Base-by-base conservation (phyloP, 202 grass and related monocot species). In the Setaria italica region DNA sequence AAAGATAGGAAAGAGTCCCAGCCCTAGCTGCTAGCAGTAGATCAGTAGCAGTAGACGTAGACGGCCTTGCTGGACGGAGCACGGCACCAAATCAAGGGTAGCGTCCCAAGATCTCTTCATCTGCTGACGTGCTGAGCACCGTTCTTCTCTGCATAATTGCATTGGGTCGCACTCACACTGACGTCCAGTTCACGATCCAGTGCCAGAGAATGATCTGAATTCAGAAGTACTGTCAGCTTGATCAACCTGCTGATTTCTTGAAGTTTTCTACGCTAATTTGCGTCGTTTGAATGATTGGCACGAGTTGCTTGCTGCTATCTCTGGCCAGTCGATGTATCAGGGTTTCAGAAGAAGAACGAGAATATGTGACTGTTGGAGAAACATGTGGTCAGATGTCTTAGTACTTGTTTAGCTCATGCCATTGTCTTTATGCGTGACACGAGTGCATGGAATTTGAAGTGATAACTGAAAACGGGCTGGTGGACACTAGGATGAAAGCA, bases 401-500 rank as follows among this genome's bases (percentile, higher is more conserved):
- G 34, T 20, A 41, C 34, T 62, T 62, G 29, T 48, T 15, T 3
- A 39, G 78, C 14, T 76, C 25, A 30, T 34, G 50, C 33, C 3
- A 6, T 29, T 67, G 60, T 12, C 78, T 32, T 76, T 51, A 49
- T 35, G 50, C 41, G 30, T 41, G 72, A 43, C 72, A 76, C 30
- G 53, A 39, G 29, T 39, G 0, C 17, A 71, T 53, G 42, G 57
- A 63, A 62, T 35, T 63, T 4, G 13, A 67, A 15, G 58, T 10
- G 51, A 76, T 57, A 68, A 54, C 76, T 75, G 76, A 68, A 84
- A 80, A 16, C 60, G 14, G 81, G 58, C 41, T 34, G 77, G 54
- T 80, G 85, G 48, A 32, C 79, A 83, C 73, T 79, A 57, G 74
- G 89, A 67, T 35, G 54, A 72, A 78, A 46, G 70, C 75, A 69